These are phyloP conservation scores for Lasiosphaeriaceae sp. DNA, from an alignment of 495 filamentous ascomycete species.

Conservation along the genomic window DNA sequence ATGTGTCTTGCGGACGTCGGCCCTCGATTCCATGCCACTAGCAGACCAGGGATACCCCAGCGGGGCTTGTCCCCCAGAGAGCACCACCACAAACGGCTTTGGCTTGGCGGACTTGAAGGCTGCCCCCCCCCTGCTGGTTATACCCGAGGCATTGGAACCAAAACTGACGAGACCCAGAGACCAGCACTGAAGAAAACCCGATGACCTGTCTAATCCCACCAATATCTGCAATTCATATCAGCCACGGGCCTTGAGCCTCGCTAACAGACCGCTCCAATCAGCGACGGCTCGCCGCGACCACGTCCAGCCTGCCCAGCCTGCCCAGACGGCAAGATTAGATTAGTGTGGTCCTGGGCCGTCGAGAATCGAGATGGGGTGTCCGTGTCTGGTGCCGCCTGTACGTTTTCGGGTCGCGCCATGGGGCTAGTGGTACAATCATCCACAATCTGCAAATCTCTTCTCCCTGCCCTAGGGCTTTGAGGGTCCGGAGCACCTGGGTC, in stretches of 20 bases:
- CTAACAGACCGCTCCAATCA: background rate
- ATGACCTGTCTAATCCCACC: background rate
- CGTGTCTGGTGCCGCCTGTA: no score
- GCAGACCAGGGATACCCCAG: background rate
- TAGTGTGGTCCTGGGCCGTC: no score
- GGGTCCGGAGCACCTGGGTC: no score
- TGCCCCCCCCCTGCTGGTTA: no score
- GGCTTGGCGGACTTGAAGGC: no score
- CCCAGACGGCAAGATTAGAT: background rate
- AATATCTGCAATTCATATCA: background rate
- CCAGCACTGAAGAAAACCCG: no score
- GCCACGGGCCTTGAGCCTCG: background rate
- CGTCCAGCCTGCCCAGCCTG: background rate
- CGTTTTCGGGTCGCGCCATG: no score
- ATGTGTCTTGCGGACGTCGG: background rate
- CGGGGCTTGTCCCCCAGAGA: background rate
- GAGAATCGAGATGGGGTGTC: no score
- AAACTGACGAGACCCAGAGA: background rate
- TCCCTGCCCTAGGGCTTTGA: no score
- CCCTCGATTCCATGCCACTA: background rate
- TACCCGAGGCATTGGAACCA: background rate
- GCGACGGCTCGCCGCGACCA: background rate
- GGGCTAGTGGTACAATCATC: no score
- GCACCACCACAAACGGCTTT: background rate
- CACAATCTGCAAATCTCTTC: no score